Base-by-base conservation (phyloP, 768 basidiomycete species). In the Mycena vitilis region DNA sequence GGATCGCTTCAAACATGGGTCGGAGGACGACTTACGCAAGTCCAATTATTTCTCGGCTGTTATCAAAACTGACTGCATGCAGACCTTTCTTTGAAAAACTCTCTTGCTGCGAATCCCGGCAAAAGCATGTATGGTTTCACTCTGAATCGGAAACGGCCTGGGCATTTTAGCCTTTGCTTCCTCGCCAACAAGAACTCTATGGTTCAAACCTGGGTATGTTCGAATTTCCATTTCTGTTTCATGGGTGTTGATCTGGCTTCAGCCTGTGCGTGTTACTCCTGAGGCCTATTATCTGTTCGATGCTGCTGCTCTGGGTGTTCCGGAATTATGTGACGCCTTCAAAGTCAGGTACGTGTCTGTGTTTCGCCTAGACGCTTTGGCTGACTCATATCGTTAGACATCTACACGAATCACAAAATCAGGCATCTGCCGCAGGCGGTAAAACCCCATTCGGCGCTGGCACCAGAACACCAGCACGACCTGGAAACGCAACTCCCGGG, bases 91-190 rank as follows among this genome's bases (percentile, higher is more conserved):
- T 80, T 99, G 73, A 94, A 92, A 76, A 96, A 95, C 72, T 95
- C 92, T 73, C 89, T 97, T 36, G 91, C 93, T 53, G 96, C 96
- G 45, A 96, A 98, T 76, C 96, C 96, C 5, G 92, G 92, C 8
- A 93, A 94, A 82, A 95, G 95, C 76, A 94, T 95, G 81, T 99
- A 99, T 75, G 97, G 95, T 13, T 99, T 99, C 78, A 93, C 92
- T 16, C 82, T 96, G 63, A 97, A 99, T 76, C 87, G 93, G 66
- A 92, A 92, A 73, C 87, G 88, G 60, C 95, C 98, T 1, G 98
- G 98, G 0, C 95, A 97, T 79, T 95, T 99, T 84, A 93, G 88
- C 75, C 86, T 99, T 8, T 93, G 91, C 76, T 99, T 99, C 86
- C 83, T 97, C 73, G 93, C 95, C 47, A 98, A 95, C 77, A 95